Conservation (phyloP, 2,329 filamentous ascomycete species). For the Hawksworthiomyces lignivorus region DNA sequence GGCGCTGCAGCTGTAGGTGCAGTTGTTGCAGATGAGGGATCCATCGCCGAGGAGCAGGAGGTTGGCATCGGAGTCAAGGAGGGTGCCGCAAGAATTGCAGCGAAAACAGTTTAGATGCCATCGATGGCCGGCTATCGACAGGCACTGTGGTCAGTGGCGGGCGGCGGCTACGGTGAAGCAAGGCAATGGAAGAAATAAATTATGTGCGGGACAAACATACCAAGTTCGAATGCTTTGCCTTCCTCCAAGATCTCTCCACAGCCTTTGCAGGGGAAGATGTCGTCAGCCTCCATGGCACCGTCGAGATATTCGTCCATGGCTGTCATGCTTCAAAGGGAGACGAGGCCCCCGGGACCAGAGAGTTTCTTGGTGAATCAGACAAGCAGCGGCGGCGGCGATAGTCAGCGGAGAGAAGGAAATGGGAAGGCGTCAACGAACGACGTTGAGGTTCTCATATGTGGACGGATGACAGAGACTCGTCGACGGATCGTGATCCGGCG, state of each 20-base stretch:
- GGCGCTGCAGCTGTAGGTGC: conserved; percentile 96
- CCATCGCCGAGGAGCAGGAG: conserved; percentile 94
- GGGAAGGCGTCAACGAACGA: too few species aligned
- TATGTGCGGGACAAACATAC: conserved; percentile 42
- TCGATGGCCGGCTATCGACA: conserved; percentile 92
- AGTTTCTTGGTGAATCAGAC: too few species aligned
- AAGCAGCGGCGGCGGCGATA: too few species aligned
- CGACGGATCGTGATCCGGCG: too few species aligned
- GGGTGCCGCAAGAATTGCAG: conserved; percentile 89
- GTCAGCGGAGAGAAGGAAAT: too few species aligned
- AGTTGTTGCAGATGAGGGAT: conserved; percentile 98
- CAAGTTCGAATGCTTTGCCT: conserved; percentile 95
- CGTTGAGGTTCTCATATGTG: too few species aligned
- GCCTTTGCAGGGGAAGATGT: conserved; percentile 83
- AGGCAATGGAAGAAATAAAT: background rate
- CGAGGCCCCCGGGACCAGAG: conserved; percentile 7
- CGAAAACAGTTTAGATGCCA: conserved; percentile 99
- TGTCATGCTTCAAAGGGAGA: conserved; percentile 29
- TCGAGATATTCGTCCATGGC: conserved; percentile 57
- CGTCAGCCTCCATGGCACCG: conserved; percentile 65
- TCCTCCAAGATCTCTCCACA: conserved; percentile 97
- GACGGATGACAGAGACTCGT: too few species aligned
- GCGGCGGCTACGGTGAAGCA: background rate
- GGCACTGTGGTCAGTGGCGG: too few species aligned
- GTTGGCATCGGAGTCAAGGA: conserved; percentile 97